Percentiles rank a stretch among this genome's conserved stretches.
These are phyloP conservation scores for Polytolypa hystricis DNA, from an alignment of 2,329 filamentous ascomycete species.

Conservation along the genomic window DNA sequence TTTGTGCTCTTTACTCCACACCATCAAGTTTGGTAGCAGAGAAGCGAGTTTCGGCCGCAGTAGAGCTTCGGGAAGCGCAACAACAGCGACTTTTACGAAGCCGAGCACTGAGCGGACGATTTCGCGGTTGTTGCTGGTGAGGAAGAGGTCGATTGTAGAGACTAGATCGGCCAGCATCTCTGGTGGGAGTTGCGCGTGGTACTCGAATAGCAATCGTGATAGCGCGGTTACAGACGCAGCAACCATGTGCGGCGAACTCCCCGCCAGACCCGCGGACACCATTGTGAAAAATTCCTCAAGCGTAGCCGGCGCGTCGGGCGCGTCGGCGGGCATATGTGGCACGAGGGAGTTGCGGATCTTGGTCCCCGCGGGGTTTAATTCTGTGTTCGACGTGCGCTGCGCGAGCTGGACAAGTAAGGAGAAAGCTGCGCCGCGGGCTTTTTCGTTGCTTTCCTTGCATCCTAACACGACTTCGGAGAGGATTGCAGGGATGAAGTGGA, in stretches of 20 bases:
- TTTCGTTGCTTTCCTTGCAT: conserved; percentile 96
- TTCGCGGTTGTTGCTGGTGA: conserved; percentile 92
- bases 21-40: conserved; percentile 79
- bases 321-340: conserved; percentile 72
- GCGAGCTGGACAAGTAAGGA: conserved; percentile 83
- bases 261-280: conserved; percentile 90
- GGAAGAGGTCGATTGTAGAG: conserved; percentile 88
- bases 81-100: conserved; percentile 92
- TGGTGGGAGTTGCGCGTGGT: conserved; percentile 57
- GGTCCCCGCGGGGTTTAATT: conserved; percentile 40
- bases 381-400: conserved; percentile 62
- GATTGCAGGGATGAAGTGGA: conserved; percentile 88
- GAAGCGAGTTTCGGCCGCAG: conserved; percentile 66
- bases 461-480: conserved; percentile 91
- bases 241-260: conserved; percentile 91
- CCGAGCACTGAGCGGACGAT: conserved; percentile 90
- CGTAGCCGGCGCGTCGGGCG: conserved; percentile 63
- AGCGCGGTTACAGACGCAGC: conserved; percentile 93
- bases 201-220: conserved; percentile 87
- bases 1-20: conserved; percentile 97
- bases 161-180: conserved; percentile 73
- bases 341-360: conserved; percentile 85
- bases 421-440: conserved; percentile 79
- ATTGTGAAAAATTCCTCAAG: conserved; percentile 97
- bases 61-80: conserved; percentile 67